Evolutionary conservation across 164 flowering plant species (phyloP).

Genomic region (Nymphaea colorata): DNA sequence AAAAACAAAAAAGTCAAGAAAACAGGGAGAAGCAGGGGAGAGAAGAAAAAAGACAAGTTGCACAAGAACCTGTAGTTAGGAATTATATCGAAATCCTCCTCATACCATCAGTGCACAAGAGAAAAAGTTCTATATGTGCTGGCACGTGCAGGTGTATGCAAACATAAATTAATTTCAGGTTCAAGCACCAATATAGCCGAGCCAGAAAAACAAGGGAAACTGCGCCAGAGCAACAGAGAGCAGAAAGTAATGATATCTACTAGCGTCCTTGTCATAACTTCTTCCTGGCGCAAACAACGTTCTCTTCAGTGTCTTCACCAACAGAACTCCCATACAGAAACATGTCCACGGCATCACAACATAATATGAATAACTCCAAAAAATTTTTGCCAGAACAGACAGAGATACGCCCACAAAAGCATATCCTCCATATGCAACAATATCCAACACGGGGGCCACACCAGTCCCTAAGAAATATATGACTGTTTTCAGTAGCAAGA

Average conservation of each 20-base stretch:
- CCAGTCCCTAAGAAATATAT: constrained; percentile 27
- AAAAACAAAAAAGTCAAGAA: too few relatives aligned
- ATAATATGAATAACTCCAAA: constrained; percentile 26
- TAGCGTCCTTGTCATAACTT: constrained; percentile 20
- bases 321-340: constrained; percentile 31
- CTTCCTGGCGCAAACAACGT: constrained; percentile 29
- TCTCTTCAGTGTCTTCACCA: constrained; percentile 39
- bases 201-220: constrained; percentile 36
- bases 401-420: constrained; percentile 32
- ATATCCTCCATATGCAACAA: constrained; percentile 41
- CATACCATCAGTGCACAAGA: too few relatives aligned
- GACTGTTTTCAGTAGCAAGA: constrained; percentile 19
- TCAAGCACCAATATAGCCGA: constrained; percentile 18
- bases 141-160: too few relatives aligned
- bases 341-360: constrained; percentile 29
- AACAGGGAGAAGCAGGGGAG: too few relatives aligned
- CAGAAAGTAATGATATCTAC: constrained; percentile 28
- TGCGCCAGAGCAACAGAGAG: constrained; percentile 32
- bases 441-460: constrained; percentile 32
- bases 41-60: too few relatives aligned
- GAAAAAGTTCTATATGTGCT: too few relatives aligned
- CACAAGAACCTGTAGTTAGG: too few relatives aligned
- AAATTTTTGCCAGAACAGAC: constrained; percentile 25
- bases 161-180: too few relatives aligned
- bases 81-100: too few relatives aligned